Evolutionary conservation across 306 rosid species (phyloP), one percentile per base, ranked within the genome.

Genomic region (Glycine latifolia): DNA sequence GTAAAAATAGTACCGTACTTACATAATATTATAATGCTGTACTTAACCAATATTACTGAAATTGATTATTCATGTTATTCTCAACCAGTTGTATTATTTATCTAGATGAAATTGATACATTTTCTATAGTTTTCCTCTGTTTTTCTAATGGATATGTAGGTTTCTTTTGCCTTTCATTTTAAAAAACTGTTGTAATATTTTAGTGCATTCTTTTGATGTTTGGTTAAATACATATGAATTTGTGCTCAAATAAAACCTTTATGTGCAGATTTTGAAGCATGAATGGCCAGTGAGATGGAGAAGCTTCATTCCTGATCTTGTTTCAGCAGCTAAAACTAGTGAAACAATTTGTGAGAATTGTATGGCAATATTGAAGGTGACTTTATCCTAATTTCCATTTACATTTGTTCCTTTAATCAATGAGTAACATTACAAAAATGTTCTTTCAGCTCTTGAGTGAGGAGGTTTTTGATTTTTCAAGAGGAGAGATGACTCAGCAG

Each of bases 341-440:
- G 97, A 92, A 92, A 92, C 96, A 20, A 87, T 91, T 67, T 93
- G 97, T 59, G 97, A 93, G 91, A 93, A 93, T 80, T 92, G 97
- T 79, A 92, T 92, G 97, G 90, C 92, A 26, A 92, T 92, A 77
- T 81, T 92, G 82, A 92, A 92, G 86, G 97, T 90, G 82, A 80
- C 58, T 52, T 26, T 33, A 31, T 53, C 54, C 6, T 52, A 15
- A 13, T 62, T 63, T 16, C 1, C 6, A 33, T 76, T n/a, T 11
- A 31, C 68, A 43, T 50, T 74, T 26, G 7, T 58, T 79, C 67
- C 71, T 68, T 75, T 14, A 50, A 33, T 44, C 69, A 15, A 52
- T 43, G n/a, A n/a, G 33, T 84, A 50, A 75, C 71, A 73, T 9
- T 80, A n/a, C 59, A 10, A 17, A 55, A 49, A 11, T 69, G 47